Evolutionary conservation across 2,329 filamentous ascomycete genomes (phyloP).

Genomic region (Nothophaeocryptopus gaeumannii): DNA sequence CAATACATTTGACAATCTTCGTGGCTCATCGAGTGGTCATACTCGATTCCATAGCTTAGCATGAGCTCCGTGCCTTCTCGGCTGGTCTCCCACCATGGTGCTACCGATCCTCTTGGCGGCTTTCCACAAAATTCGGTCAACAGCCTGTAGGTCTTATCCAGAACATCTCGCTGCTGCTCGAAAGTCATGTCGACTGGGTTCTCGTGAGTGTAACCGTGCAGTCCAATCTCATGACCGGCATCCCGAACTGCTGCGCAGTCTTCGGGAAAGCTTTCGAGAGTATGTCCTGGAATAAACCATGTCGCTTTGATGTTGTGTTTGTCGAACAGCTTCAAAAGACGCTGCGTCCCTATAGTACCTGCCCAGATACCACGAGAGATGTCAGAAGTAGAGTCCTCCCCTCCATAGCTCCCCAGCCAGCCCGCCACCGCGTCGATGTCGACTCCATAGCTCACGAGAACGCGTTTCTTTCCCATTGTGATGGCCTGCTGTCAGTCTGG

Average conservation of each 20-base stretch:
- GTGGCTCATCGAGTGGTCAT: constrained; percentile 65
- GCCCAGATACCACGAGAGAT: constrained; percentile 68
- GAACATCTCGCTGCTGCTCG: constrained; percentile 69
- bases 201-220: constrained; percentile 71
- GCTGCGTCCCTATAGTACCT: constrained; percentile 61
- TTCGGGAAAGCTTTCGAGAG: constrained; percentile 62
- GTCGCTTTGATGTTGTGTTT: constrained; percentile 68
- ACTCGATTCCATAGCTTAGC: constrained; percentile 64
- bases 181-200: constrained; percentile 68
- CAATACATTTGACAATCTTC: constrained; percentile 63
- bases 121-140: constrained; percentile 67
- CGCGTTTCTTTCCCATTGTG: constrained; percentile 28
- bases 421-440: constrained; percentile 71
- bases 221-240: constrained; percentile 61
- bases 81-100: constrained; percentile 71
- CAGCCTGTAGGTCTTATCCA: constrained; percentile 68
- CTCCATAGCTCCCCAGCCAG: constrained; percentile 71
- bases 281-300: constrained; percentile 63
- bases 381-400: constrained; percentile 67
- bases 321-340: constrained; percentile 65
- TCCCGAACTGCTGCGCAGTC: constrained; percentile 61
- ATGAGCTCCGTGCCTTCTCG: constrained; percentile 63
- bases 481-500: neutral
- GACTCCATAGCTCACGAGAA: constrained; percentile 42
- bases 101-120: constrained; percentile 66